Base-by-base conservation (phyloP, 2,329 filamentous ascomycete species). In the Fusarium sp. region DNA sequence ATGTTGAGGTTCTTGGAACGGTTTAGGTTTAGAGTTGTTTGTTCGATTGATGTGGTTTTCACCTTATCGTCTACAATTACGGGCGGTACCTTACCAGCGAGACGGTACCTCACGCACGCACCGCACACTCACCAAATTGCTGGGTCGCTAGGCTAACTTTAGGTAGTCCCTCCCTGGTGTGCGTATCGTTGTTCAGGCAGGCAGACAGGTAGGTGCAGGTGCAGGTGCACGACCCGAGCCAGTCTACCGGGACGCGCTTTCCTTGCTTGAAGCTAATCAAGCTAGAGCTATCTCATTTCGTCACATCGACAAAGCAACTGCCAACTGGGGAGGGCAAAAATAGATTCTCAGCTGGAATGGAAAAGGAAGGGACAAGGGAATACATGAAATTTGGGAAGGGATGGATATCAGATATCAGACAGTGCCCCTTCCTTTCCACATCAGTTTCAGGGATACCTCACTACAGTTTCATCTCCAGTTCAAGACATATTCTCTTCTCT, bases 201-300 rank as follows among this genome's bases (percentile, higher is more conserved):
- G 68, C 32, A 32, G 32, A 15, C 32, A 34, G 30, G 32, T 15
- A 34, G 32, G 32, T 59, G 44, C 64, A 39, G 22, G 30, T 34
- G 48, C 30, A 47, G 44, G 30, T 52, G 45, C 59, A 64, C 56
- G 57, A 68, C 47, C 63, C 58, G 56, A 68, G 62, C 62, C 70
- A 65, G 41, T 68, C 58, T 60, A 54, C 58, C 52, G 70, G 68
- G 70, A 60, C 70, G 41, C 58, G 50, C 62, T 63, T 71, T 72
- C 68, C 64, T 63, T 69, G 56, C 22, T 68, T 68, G 30, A 34
- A n/a, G n/a, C 39, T 34, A 45, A 44, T 15, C 32, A 34, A 52
- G 50, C 50, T 52, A 52, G 51, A 55, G 34, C 41, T 36, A 30
- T 32, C 42, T 51, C 56, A 50, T 58, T 58, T 50, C 42, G 32